Base-by-base conservation (phyloP, 2,329 filamentous ascomycete genomes). In the Diaporthe helianthi region DNA sequence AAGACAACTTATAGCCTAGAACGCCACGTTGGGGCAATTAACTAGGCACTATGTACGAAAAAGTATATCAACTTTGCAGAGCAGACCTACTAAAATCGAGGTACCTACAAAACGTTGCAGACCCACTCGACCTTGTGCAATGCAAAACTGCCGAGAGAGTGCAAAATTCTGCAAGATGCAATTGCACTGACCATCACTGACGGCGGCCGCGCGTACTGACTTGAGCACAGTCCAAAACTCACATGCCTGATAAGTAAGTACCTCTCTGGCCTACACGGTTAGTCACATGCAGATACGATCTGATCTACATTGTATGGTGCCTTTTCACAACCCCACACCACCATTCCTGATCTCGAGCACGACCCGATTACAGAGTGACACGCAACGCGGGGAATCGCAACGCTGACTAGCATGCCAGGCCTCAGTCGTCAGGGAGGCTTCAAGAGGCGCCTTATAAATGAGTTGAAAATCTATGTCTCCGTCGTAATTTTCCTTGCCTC, bases 321-420 rank as follows among this genome's bases (percentile, higher is more conserved):
- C n/a, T 5, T 22, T 44, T 46, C n/a, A 7, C 33, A 17, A 12
- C n/a, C 44, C n/a, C 58, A 63, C 58, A 12, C 13, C 29, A 63
- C 13, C 44, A 49, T n/a, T 13, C 36, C 12, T 49, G n/a, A 49
- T 63, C 58, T 63, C 58, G 58, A 63, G 49, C 29, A 24, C 19
- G 12, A 24, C 41, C n/a, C 58, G 29, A 61, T 61, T 41, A 47
- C 58, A 47, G 26, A 33, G 19, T 29, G 15, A 15, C 17, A 29
- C 24, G 13, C 24, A 36, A 29, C 54, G 17, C 36, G 9, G 2
- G 5, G 13, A 9, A 58, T 5, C 22, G 36, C 7, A 54, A 54
- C 9, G 31, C 24, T 24, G 13, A 17, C 33, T 26, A n/a, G n/a
- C n/a, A n/a, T n/a, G 3, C 24, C n/a, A 36, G 8, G 10, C 17